A percentile compares a stretch with the other conserved stretches of the same genome.
Evolutionary conservation across 2,329 filamentous ascomycete genomes (phyloP).

Genomic region (Mariannaea sp.): DNA sequence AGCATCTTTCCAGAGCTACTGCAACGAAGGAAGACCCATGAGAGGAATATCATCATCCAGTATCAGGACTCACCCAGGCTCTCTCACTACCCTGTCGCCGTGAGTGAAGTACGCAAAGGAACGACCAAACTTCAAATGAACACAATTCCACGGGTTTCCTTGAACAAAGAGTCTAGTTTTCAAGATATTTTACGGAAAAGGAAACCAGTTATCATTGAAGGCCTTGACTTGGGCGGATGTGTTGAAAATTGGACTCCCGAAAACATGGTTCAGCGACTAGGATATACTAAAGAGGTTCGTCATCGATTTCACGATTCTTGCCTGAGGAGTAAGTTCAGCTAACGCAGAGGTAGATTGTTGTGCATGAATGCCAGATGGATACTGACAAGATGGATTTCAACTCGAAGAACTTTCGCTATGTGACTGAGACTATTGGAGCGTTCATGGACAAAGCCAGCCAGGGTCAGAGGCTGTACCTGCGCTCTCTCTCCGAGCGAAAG

Average conservation of each 20-base stretch:
- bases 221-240: conserved; percentile 70
- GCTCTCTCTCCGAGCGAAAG: conserved; percentile 71
- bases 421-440: conserved; percentile 66
- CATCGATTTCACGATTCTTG: not conserved
- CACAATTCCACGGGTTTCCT: conserved; percentile 55
- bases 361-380: conserved; percentile 66
- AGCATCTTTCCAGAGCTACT: not conserved
- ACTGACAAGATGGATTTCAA: conserved; percentile 77
- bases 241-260: conserved; percentile 67
- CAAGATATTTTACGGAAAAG: conserved; percentile 59
- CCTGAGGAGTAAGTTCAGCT: not conserved
- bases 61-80: conserved; percentile 39
- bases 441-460: conserved; percentile 66
- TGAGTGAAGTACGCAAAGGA: not conserved
- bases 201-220: conserved; percentile 65
- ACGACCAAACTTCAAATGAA: conserved; percentile 29
- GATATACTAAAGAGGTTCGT: conserved; percentile 62
- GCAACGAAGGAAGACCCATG: not conserved
- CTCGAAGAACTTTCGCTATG: conserved; percentile 80
- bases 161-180: conserved; percentile 64
- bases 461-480: conserved; percentile 74
- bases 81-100: conserved; percentile 20
- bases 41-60: conserved; percentile 14
- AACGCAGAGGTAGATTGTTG: conserved; percentile 60
- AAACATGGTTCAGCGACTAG: conserved; percentile 68